A percentile compares a stretch with the other conserved stretches of the same genome.
These are phyloP conservation scores for Miscanthus sacchariflorus DNA, from an alignment of 202 grass and related monocot species.

Conservation along the genomic window DNA sequence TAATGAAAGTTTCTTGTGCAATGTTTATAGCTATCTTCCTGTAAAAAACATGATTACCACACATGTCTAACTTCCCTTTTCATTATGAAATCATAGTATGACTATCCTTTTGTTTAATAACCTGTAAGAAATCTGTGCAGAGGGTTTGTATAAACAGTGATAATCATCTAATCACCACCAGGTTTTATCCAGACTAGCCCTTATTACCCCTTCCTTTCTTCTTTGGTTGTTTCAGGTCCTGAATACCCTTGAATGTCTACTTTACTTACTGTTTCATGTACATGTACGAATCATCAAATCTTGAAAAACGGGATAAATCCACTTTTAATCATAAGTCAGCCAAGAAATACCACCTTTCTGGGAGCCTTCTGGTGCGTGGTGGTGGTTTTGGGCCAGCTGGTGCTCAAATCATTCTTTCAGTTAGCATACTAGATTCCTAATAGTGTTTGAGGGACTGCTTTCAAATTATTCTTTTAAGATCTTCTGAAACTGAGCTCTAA, in stretches of 20 bases:
- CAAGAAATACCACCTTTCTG: conserved; percentile 1
- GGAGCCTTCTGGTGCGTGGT: not conserved
- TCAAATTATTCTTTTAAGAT: conserved; percentile 9
- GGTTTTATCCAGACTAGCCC: not conserved
- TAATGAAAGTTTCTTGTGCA: not conserved
- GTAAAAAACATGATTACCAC: conserved; percentile 5
- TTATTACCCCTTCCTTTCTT: not conserved
- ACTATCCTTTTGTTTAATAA: conserved; percentile 11
- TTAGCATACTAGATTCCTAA: conserved; percentile 12
- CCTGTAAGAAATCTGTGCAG: not conserved
- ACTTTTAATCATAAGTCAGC: not conserved
- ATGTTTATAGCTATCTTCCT: conserved; percentile 27
- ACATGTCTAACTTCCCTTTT: not conserved
- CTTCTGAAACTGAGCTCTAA: not conserved
- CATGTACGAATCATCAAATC: not conserved
- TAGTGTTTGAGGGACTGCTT: not conserved
- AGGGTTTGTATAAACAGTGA: not conserved
- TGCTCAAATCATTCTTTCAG: not conserved
- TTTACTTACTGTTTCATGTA: not conserved
- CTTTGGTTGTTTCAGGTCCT: not conserved
- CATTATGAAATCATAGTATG: not conserved
- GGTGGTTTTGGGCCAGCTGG: not conserved
- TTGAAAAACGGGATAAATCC: not conserved
- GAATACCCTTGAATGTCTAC: not conserved
- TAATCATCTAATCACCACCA: not conserved